Conservation (phyloP, 2,329 filamentous ascomycete species). For the Daldinia sp. region DNA sequence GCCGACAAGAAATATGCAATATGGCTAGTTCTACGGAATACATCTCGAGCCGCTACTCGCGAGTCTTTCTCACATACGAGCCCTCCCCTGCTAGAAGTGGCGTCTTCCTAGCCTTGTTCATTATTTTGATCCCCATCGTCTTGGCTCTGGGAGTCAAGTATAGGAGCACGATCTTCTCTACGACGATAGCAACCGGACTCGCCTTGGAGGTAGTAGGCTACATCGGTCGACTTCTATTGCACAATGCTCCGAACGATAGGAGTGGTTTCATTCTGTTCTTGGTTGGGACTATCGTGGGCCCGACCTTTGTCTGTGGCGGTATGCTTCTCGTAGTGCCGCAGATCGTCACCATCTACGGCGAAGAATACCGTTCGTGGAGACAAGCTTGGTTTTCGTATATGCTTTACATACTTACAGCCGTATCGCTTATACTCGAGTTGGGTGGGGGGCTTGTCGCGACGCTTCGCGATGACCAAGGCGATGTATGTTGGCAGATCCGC, state of each 20-base stretch:
- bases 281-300: conserved; percentile 57
- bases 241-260: conserved; percentile 45
- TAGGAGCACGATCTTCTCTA: conserved; percentile 53
- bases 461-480: conserved; percentile 44
- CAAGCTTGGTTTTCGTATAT: conserved; percentile 45
- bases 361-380: conserved; percentile 50
- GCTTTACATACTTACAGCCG: conserved; percentile 36
- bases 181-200: conserved; percentile 52
- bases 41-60: conserved; percentile 33
- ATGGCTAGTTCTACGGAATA: conserved; percentile 40
- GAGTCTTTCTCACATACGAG: conserved; percentile 49
- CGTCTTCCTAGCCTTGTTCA: conserved; percentile 52
- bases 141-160: conserved; percentile 52
- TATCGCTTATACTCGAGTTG: conserved; percentile 48
- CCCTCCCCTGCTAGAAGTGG: conserved; percentile 52
- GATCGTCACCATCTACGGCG: conserved; percentile 57
- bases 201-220: conserved; percentile 57
- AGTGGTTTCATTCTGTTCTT: conserved; percentile 55
- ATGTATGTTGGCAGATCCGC: conserved; percentile 46
- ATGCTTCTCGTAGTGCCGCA: conserved; percentile 57
- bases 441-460: conserved; percentile 53
- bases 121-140: conserved; percentile 50
- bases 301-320: conserved; percentile 55
- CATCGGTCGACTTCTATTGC: conserved; percentile 55
- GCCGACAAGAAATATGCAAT: conserved; percentile 29